Evolutionary conservation across 768 basidiomycete species (phyloP).

Genomic region (Panaeolus papilionaceus): DNA sequence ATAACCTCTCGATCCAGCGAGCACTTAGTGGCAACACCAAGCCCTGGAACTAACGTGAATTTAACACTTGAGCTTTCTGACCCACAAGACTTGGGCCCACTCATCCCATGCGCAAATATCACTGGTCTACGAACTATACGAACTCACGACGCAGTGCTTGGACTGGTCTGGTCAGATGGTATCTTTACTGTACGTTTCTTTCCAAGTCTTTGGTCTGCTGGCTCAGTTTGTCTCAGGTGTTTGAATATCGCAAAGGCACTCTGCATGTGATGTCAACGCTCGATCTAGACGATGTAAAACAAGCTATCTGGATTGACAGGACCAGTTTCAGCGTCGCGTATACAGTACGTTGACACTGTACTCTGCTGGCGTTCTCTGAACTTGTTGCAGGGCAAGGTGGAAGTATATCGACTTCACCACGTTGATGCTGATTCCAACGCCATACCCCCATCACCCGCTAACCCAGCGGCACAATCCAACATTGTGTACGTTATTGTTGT

Average conservation of each 20-base stretch:
- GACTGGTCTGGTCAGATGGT: conserved; percentile 54
- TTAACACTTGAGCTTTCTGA: conserved; percentile 29
- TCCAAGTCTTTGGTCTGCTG: not conserved
- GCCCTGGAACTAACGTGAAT: conserved; percentile 5
- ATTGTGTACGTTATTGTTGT: conserved; percentile 20
- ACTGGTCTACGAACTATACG: conserved; percentile 33
- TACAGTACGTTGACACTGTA: not conserved
- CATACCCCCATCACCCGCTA: not conserved
- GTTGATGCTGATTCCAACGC: conserved; percentile 44
- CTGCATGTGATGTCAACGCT: conserved; percentile 38
- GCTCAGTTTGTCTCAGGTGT: conserved; percentile 36
- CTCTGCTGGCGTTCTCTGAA: conserved; percentile 1
- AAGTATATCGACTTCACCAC: conserved; percentile 40
- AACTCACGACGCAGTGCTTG: conserved; percentile 38
- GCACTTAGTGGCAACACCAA: conserved; percentile 32
- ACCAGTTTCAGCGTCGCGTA: not conserved
- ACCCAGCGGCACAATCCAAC: not conserved
- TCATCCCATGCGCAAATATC: conserved; percentile 27
- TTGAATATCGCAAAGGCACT: conserved; percentile 39
- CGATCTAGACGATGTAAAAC: conserved; percentile 33
- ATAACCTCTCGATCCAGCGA: conserved; percentile 58
- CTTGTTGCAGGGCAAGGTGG: conserved; percentile 43
- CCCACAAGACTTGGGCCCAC: conserved; percentile 28
- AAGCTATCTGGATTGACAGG: conserved; percentile 39
- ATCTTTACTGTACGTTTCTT: conserved; percentile 44